phyloP scores from a whole-genome alignment of 331 rosid genomes.

The Stylosanthes scabra region DNA sequence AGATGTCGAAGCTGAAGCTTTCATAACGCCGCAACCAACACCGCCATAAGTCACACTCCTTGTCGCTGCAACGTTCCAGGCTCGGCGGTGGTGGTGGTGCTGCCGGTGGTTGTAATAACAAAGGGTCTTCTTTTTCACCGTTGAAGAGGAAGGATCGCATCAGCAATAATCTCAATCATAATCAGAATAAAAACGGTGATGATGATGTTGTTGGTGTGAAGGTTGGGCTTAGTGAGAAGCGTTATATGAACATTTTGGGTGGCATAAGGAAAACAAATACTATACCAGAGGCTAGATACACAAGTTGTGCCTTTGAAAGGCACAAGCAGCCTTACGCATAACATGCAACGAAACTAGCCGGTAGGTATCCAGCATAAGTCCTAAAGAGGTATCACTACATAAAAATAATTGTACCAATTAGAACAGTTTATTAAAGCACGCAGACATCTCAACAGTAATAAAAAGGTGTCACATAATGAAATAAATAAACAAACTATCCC shows the following conservation, averaged over 20 bases:
- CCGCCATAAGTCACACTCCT: constrained; percentile 71
- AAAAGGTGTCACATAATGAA: no score
- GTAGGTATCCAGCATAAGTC: no score
- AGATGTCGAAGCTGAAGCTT: constrained; percentile 71
- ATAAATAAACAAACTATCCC: no score
- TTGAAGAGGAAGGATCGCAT: constrained; percentile 71
- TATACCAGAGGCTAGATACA: no score
- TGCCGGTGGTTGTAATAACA: constrained; percentile 2
- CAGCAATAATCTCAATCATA: constrained; percentile 41
- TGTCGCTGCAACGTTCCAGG: constrained; percentile 80
- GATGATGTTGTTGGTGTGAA: not conserved
- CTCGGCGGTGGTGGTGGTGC: constrained; percentile 41
- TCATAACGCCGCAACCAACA: constrained; percentile 16
- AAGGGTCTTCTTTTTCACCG: constrained; percentile 67
- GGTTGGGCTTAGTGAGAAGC: constrained; percentile 52
- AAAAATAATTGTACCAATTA: no score
- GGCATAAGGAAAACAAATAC: no score
- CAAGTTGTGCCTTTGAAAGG: no score
- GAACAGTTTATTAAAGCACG: no score
- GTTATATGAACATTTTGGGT: constrained; percentile 78
- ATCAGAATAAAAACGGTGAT: constrained; percentile 33
- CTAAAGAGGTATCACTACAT: no score
- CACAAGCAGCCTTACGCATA: no score
- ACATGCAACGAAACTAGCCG: no score
- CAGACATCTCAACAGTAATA: no score